Conservation (phyloP, 2,329 filamentous ascomycete species). For the Drechmeria coniospora region DNA sequence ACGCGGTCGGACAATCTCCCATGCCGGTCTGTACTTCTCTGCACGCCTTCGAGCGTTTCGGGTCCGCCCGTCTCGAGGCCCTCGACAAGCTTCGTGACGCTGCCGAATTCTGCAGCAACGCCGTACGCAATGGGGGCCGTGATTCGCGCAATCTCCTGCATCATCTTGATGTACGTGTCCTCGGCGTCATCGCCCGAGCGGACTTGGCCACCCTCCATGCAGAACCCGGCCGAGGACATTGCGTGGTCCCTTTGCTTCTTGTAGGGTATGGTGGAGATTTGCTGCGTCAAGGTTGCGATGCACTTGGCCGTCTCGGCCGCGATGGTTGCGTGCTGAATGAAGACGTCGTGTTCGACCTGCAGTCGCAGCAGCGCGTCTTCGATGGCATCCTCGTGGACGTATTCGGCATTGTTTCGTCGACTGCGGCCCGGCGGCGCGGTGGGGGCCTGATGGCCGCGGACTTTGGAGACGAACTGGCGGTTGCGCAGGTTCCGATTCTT, state of each 20-base stretch:
- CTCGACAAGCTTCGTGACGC: slow-evolving; percentile 39
- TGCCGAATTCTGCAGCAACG: slow-evolving; percentile 45
- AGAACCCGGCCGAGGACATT: slow-evolving; percentile 47
- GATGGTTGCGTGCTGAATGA: slow-evolving; percentile 53
- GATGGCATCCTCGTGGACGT: slow-evolving; percentile 50
- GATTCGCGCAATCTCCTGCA: slow-evolving; percentile 58
- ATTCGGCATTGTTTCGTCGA: slow-evolving; percentile 19
- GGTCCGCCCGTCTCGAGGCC: slow-evolving; percentile 46
- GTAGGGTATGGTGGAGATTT: slow-evolving; percentile 64
- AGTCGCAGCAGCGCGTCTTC: slow-evolving; percentile 57
- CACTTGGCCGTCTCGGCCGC: slow-evolving; percentile 54
- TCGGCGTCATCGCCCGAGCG: slow-evolving; percentile 46
- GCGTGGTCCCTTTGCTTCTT: slow-evolving; percentile 35
- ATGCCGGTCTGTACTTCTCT: slow-evolving; percentile 40
- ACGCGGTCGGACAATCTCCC: slow-evolving; percentile 38
- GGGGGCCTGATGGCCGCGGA: no score
- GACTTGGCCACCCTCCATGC: slow-evolving; percentile 67
- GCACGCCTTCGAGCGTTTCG: slow-evolving; percentile 43
- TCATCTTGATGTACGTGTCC: slow-evolving; percentile 60
- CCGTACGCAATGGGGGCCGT: slow-evolving; percentile 60
- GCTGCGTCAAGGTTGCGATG: slow-evolving; percentile 60
- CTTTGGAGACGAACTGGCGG: slow-evolving; percentile 49
- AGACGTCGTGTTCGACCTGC: slow-evolving; percentile 49
- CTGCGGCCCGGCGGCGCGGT: slow-evolving; percentile 15
- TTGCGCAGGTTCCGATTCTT: slow-evolving; percentile 56